Evolutionary conservation across 1,284 basidiomycete species (phyloP).

Genomic region (Fomitopsis betulina): DNA sequence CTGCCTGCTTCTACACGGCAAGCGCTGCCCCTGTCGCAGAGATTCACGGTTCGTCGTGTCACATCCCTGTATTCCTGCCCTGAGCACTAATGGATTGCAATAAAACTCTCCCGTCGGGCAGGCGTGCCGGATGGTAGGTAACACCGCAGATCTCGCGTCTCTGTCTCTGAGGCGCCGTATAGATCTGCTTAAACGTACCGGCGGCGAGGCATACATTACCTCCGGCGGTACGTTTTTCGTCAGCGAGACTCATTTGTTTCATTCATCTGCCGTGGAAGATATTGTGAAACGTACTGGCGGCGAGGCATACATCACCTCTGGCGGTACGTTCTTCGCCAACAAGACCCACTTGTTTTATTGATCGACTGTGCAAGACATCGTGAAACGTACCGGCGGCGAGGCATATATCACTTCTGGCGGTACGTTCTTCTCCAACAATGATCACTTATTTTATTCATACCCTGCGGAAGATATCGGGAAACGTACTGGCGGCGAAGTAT

Average conservation of each 20-base stretch:
- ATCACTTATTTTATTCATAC: no score
- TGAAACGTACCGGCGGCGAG: background rate
- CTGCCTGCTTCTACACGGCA: background rate
- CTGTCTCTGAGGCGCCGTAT: background rate
- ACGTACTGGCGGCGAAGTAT: background rate
- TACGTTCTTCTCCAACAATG: no score
- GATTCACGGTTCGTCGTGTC: background rate
- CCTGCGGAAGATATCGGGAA: background rate
- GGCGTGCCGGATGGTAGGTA: background rate
- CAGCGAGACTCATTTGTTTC: no score
- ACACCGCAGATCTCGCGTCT: background rate
- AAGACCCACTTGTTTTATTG: no score
- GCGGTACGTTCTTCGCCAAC: no score
- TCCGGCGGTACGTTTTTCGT: background rate
- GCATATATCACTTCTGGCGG: background rate
- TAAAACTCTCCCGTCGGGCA: background rate
- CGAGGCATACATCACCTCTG: background rate
- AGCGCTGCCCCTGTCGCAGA: background rate
- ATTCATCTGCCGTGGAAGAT: background rate
- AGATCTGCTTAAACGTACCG: background rate
- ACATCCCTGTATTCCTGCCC: no score
- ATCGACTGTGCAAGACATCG: background rate
- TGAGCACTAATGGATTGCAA: background rate
- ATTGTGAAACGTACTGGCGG: background rate
- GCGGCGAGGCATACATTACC: background rate